phyloP scores from a whole-genome alignment of 345 rosid species.

The Populus euphratica region DNA sequence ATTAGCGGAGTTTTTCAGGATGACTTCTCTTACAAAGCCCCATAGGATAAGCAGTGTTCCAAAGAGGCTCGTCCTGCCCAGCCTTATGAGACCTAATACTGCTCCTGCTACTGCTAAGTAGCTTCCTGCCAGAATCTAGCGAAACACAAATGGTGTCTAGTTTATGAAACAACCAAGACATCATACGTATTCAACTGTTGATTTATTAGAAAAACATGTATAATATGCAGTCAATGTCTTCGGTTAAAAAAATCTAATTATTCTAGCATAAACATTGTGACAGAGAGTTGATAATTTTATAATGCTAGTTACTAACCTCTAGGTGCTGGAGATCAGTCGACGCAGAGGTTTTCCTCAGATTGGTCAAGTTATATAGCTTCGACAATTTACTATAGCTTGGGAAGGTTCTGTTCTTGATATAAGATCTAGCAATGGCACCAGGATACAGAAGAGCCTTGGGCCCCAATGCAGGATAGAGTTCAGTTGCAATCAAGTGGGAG shows the following conservation, averaged over 20 bases:
- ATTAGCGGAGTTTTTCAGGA: constrained; percentile 22
- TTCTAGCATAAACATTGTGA: not conserved
- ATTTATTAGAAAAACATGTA: not conserved
- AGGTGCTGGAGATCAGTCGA: constrained; percentile 45
- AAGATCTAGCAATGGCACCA: constrained; percentile 55
- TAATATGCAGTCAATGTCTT: no score
- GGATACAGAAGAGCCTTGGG: constrained; percentile 70
- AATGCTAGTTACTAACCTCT: constrained; percentile 43
- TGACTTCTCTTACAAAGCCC: constrained; percentile 54
- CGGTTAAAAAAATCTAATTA: not conserved
- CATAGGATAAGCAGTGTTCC: constrained; percentile 57
- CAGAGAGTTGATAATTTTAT: no score
- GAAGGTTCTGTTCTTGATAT: constrained; percentile 21
- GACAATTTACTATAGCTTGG: constrained; percentile 43
- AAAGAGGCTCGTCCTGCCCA: constrained; percentile 55
- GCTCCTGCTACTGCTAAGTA: constrained; percentile 75
- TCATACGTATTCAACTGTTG: not conserved
- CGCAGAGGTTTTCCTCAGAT: constrained; percentile 17
- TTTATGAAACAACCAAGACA: no score
- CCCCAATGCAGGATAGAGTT: constrained; percentile 44
- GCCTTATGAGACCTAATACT: constrained; percentile 40
- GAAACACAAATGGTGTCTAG: not conserved
- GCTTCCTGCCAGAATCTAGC: constrained; percentile 74
- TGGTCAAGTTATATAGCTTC: constrained; percentile 32
- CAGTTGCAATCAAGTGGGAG: constrained; percentile 52